These are phyloP conservation scores for Alternaria sp. DNA, from an alignment of 2,329 filamentous ascomycete species.

Conservation along the genomic window DNA sequence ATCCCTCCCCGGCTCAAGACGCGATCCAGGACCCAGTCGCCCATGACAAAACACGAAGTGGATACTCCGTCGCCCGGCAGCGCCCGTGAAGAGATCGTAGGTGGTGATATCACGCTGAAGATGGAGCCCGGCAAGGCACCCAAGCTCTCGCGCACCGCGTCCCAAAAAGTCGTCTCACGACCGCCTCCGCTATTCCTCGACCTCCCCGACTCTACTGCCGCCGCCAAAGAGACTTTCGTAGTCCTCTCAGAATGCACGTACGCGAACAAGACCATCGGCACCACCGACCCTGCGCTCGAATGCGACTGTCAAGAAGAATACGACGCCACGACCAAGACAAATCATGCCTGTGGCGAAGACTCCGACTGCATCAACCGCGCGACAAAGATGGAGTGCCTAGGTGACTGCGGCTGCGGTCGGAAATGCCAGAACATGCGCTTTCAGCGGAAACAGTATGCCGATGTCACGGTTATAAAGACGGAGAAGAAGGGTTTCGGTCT, in stretches of 20 bases:
- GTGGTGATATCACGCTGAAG: constrained; percentile 70
- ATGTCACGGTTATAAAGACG: constrained; percentile 95
- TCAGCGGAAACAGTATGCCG: constrained; percentile 85
- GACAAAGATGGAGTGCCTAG: constrained; percentile 95
- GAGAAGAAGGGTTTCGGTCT: constrained; percentile 97
- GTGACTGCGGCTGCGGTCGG: constrained; percentile 85
- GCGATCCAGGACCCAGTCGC: constrained; percentile 45
- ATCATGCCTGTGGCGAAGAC: constrained; percentile 91
- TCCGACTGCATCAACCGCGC: constrained; percentile 98
- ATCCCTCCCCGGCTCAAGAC: constrained; percentile 41
- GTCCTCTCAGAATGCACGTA: constrained; percentile 88
- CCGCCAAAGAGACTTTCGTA: constrained; percentile 79
- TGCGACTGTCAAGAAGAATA: constrained; percentile 96
- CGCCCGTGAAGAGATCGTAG: constrained; percentile 63
- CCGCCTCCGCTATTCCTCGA: constrained; percentile 75
- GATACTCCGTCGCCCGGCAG: constrained; percentile 49
- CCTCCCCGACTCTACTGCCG: constrained; percentile 78
- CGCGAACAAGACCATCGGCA: constrained; percentile 88
- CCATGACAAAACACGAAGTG: constrained; percentile 39
- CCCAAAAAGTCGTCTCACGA: constrained; percentile 72
- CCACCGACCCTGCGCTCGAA: constrained; percentile 90
- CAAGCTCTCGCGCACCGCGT: constrained; percentile 77
- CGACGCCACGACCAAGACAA: constrained; percentile 66
- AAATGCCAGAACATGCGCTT: constrained; percentile 96
- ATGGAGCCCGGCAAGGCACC: constrained; percentile 70